Conservation (phyloP, 1,284 basidiomycete species). For the Puccinia triticina region DNA sequence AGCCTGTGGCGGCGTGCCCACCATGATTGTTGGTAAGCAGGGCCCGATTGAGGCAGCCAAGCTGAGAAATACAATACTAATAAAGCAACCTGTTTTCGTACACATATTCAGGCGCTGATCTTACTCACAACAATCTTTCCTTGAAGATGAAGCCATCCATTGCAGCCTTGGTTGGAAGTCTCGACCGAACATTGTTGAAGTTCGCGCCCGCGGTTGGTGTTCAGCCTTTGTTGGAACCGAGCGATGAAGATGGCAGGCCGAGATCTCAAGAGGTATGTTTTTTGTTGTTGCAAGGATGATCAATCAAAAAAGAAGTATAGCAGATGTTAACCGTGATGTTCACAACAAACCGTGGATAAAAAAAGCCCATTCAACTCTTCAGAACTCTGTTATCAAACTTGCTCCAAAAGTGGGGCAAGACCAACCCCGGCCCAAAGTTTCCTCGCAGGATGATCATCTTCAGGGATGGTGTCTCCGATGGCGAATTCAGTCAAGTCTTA, state of each 20-base stretch:
- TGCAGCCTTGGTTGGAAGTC: conserved; percentile 34
- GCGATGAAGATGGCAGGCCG: conserved; percentile 14
- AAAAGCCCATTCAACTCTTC: conserved; percentile 41
- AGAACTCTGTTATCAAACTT: conserved; percentile 4
- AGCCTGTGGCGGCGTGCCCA: background rate
- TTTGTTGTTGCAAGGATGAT: background rate
- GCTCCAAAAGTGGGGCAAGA: conserved; percentile 31
- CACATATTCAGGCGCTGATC: conserved; percentile 32
- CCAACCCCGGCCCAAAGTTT: background rate
- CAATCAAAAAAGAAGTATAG: background rate
- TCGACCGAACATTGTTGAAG: conserved; percentile 26
- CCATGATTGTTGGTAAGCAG: conserved; percentile 42
- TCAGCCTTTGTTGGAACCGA: conserved; percentile 40
- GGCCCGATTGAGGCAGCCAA: background rate
- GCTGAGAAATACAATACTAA: background rate
- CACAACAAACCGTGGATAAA: no score
- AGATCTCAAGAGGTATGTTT: conserved; percentile 44
- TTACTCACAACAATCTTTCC: conserved; percentile 30
- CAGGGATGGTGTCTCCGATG: conserved; percentile 48
- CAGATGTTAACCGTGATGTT: no score
- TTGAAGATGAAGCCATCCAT: conserved; percentile 39
- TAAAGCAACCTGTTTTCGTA: background rate
- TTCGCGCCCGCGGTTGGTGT: conserved; percentile 22
- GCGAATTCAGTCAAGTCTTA: conserved; percentile 42
- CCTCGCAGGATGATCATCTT: conserved; percentile 42